These are phyloP conservation scores for Lepidium campestre DNA, from an alignment of 441 rosid genomes.

Conservation along the genomic window DNA sequence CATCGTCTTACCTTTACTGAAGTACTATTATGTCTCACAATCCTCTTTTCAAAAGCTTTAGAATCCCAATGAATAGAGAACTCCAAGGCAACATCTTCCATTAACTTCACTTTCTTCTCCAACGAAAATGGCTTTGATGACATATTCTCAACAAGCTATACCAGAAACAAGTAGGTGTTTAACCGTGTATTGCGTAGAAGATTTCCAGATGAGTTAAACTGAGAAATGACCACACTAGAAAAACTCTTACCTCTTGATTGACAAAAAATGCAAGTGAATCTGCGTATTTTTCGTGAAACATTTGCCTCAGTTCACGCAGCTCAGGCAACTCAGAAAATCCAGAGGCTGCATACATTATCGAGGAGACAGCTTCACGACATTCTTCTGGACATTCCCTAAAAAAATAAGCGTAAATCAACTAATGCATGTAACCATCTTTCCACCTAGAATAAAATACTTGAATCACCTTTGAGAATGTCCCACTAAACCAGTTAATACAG, in stretches of 20 bases:
- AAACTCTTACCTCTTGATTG: conserved; percentile 60
- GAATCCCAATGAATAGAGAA: conserved; percentile 73
- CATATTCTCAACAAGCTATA: conserved; percentile 59
- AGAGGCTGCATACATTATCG: conserved; percentile 92
- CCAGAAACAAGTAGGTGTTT: conserved; percentile 5
- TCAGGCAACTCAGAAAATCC: conserved; percentile 91
- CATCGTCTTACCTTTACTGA: conserved; percentile 40
- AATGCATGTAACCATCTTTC: not conserved
- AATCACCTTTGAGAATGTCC: not conserved
- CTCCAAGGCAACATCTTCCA: conserved; percentile 71
- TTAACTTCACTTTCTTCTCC: conserved; percentile 62
- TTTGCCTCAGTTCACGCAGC: conserved; percentile 78
- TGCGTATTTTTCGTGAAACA: conserved; percentile 69
- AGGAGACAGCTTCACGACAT: conserved; percentile 75
- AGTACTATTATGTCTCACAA: conserved; percentile 30
- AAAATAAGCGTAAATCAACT: not conserved
- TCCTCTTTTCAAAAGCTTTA: conserved; percentile 47
- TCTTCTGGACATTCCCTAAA: conserved; percentile 87
- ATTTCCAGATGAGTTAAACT: conserved; percentile 1
- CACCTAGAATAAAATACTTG: not conserved
- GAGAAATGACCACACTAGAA: not conserved
- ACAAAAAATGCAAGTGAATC: conserved; percentile 57
- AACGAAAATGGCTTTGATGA: conserved; percentile 44
- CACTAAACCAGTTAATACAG: not conserved
- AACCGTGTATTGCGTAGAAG: conserved; percentile 8